Conservation (phyloP, 176 grass and related monocot genomes). For the Bothriochloa decipiens region DNA sequence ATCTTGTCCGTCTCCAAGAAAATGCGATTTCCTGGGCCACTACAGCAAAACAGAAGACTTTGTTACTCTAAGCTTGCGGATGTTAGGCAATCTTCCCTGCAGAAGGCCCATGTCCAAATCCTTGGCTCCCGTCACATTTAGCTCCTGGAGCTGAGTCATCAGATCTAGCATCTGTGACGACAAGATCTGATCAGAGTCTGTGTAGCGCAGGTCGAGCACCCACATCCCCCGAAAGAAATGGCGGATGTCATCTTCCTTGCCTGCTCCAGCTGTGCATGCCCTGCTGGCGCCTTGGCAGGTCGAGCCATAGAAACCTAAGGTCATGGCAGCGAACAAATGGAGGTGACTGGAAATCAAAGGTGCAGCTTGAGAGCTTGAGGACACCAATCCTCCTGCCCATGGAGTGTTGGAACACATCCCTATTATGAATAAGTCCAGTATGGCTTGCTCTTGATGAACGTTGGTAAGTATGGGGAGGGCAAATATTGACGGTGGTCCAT, state of each 20-base stretch:
- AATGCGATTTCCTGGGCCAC: background rate
- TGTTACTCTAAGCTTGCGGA: conserved; percentile 28
- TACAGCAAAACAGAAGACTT: background rate
- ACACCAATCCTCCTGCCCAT: background rate
- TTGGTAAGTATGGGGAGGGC: background rate
- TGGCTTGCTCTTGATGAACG: background rate
- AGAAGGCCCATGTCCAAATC: background rate
- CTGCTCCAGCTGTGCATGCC: background rate
- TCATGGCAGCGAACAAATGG: background rate
- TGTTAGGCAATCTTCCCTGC: background rate
- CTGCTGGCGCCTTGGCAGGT: background rate
- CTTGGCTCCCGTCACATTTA: background rate
- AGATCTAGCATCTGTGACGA: background rate
- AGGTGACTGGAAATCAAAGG: background rate
- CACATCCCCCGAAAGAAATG: background rate
- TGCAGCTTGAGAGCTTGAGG: conserved; percentile 12
- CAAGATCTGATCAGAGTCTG: background rate
- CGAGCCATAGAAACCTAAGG: conserved; percentile 21
- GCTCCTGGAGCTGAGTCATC: conserved; percentile 14
- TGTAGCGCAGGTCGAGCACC: background rate
- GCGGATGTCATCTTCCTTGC: background rate
- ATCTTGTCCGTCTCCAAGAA: background rate
- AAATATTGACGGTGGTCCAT: background rate
- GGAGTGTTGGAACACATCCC: background rate
- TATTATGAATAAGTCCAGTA: background rate